Base-by-base conservation (phyloP, 768 basidiomycete genomes). In the Leucocoprinus leucothites region DNA sequence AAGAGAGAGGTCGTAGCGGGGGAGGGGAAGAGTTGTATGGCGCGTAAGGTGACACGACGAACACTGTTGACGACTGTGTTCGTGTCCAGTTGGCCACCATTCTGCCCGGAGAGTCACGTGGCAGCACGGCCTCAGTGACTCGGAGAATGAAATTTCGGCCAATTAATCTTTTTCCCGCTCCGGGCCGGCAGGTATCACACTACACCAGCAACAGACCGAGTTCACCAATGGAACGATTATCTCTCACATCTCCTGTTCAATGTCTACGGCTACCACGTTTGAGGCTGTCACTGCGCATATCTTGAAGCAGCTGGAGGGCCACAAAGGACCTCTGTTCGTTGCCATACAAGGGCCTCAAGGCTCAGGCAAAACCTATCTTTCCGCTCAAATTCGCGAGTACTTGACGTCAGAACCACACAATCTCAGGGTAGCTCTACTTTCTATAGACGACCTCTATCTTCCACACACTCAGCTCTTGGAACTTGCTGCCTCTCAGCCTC, bases 291-390 rank as follows among this genome's bases (percentile, higher is more conserved):
- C 63, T 16, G 56, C 62, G 18, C 69, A 72, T 59, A 65, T 70
- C 51, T 63, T 66, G 42, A 59, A 58, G 43, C 67, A 72, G 57
- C 59, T 71, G 14, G 59, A 56, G 25, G 46, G 48, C 25, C 14
- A 48, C 22, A 46, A 56, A 1, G 65, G 61, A 21, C 94, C 95
- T 2, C 73, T 97, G 14, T 88, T 97, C 58, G 83, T 95, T 11
- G 94, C 86, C 2, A 65, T 97, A 14, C 95, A 97, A 71, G 95
- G 95, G 0, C 94, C 95, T 0, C 95, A 98, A 69, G 95, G 95
- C 9, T 90, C 89, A 50, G 94, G 95, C 31, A 98, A 98, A 74
- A 88, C 94, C 0, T 92, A 81, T 65, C 76, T 93, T 24, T 84
- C 90, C 3, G 75, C 77, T 4, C 78, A 75, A 25, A 74, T 95